Percentiles rank a stretch among this genome's conserved stretches.
phyloP scores from a whole-genome alignment of 2,329 filamentous ascomycete species.

The Exophiala alcalophila region DNA sequence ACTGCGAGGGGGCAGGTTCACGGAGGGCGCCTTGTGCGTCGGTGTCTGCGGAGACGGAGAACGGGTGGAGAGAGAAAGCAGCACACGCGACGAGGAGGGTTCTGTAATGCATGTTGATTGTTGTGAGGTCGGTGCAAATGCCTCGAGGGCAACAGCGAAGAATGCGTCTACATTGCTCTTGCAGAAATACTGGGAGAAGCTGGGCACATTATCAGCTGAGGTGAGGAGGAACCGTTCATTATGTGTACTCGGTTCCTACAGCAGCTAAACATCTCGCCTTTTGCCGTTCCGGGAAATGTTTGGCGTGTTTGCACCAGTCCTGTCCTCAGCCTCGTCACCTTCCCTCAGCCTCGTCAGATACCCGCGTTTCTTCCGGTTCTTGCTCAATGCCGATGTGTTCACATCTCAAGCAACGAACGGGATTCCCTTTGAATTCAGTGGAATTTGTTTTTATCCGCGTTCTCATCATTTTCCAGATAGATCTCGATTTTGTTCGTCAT shows the following conservation, averaged over 20 bases:
- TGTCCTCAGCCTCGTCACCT: too few relatives aligned
- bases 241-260: too few relatives aligned
- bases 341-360: too few relatives aligned
- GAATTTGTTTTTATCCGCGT: conserved; percentile 8
- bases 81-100: background rate
- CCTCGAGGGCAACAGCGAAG: conserved; percentile 2
- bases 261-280: too few relatives aligned
- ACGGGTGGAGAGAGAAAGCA: background rate
- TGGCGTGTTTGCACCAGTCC: conserved; percentile 10
- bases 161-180: conserved; percentile 2
- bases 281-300: conserved; percentile 6
- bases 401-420: too few relatives aligned
- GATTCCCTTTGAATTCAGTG: conserved; percentile 4
- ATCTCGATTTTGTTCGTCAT: conserved; percentile 36
- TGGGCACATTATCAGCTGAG: background rate
- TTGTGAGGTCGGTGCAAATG: too few relatives aligned
- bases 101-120: conserved; percentile 6
- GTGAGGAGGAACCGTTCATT: too few relatives aligned
- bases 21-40: conserved; percentile 9
- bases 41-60: conserved; percentile 5
- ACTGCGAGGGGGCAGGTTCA: background rate
- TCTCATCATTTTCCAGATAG: conserved; percentile 7
- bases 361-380: too few relatives aligned
- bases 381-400: too few relatives aligned
- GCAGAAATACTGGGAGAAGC: background rate